Conservation (phyloP, 495 filamentous ascomycete genomes). For the Pyronema omphalodes region DNA sequence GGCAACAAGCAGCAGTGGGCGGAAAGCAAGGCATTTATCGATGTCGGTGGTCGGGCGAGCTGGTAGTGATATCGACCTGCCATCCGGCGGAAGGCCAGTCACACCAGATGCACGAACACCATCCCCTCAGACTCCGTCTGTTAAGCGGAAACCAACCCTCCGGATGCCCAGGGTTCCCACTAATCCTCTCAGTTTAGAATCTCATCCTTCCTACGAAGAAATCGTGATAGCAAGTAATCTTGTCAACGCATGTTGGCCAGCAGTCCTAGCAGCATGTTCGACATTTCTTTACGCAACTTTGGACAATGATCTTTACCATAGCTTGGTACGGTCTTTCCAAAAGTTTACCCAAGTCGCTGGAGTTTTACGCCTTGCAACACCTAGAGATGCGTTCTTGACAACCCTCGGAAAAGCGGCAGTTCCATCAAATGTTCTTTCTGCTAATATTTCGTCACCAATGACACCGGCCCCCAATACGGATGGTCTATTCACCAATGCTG, state of each 20-base stretch:
- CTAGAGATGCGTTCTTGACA: constrained; percentile 85
- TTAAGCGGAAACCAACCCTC: constrained; percentile 32
- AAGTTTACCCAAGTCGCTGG: constrained; percentile 92
- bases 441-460: constrained; percentile 27
- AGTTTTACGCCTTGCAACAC: constrained; percentile 61
- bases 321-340: constrained; percentile 82
- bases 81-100: constrained; percentile 26
- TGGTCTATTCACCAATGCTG: constrained; percentile 39
- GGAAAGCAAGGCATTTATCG: constrained; percentile 5
- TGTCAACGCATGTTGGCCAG: constrained; percentile 87
- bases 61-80: constrained; percentile 25
- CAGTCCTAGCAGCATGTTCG: constrained; percentile 79
- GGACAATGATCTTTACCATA: constrained; percentile 87
- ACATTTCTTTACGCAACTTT: constrained; percentile 83
- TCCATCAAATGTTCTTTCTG: constrained; percentile 52
- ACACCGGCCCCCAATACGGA: constrained; percentile 26
- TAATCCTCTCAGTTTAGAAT: constrained; percentile 58
- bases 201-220: constrained; percentile 48
- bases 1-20: constrained; percentile 44
- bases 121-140: constrained; percentile 24
- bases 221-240: constrained; percentile 61
- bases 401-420: constrained; percentile 84
- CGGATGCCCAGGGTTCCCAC: constrained; percentile 49
- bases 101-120: constrained; percentile 27
- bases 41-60: constrained; percentile 6